These are phyloP conservation scores for Cardiospermum halicacabum DNA, from an alignment of 345 rosid species.

Conservation along the genomic window DNA sequence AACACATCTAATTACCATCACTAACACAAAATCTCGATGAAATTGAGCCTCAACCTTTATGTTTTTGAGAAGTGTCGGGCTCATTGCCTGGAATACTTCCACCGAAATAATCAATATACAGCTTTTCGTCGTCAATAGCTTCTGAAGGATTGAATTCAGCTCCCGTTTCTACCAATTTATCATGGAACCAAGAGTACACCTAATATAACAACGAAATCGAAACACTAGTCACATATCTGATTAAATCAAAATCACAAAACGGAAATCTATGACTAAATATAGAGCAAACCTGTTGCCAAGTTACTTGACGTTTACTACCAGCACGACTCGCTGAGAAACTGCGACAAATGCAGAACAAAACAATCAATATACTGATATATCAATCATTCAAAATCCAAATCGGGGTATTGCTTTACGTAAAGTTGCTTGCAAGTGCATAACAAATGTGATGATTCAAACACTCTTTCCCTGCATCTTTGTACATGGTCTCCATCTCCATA, in stretches of 20 bases:
- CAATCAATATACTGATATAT: background rate
- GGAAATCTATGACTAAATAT: background rate
- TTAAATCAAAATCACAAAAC: background rate
- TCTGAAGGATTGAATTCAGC: conserved; percentile 15
- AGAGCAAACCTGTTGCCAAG: conserved; percentile 77
- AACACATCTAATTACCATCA: background rate
- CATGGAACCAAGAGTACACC: conserved; percentile 72
- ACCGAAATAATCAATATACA: conserved; percentile 42
- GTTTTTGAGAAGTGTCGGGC: conserved; percentile 22
- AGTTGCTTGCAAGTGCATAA: conserved; percentile 52
- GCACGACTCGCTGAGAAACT: conserved; percentile 46
- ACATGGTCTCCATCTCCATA: conserved; percentile 65
- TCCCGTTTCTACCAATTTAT: conserved; percentile 29
- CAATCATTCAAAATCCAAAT: background rate
- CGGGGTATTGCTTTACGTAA: conserved; percentile 36
- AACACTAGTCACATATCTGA: background rate
- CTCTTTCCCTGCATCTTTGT: conserved; percentile 55
- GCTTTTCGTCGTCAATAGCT: conserved; percentile 20
- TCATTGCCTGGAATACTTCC: conserved; percentile 13
- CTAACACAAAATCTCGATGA: background rate
- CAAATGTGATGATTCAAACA: conserved; percentile 51
- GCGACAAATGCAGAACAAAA: conserved; percentile 22
- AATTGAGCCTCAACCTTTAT: too few relatives aligned
- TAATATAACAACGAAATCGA: conserved; percentile 22
- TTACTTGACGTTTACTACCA: conserved; percentile 52